Evolutionary conservation across 768 basidiomycete genomes (phyloP).

Genomic region (Hydnomerulius pinastri): DNA sequence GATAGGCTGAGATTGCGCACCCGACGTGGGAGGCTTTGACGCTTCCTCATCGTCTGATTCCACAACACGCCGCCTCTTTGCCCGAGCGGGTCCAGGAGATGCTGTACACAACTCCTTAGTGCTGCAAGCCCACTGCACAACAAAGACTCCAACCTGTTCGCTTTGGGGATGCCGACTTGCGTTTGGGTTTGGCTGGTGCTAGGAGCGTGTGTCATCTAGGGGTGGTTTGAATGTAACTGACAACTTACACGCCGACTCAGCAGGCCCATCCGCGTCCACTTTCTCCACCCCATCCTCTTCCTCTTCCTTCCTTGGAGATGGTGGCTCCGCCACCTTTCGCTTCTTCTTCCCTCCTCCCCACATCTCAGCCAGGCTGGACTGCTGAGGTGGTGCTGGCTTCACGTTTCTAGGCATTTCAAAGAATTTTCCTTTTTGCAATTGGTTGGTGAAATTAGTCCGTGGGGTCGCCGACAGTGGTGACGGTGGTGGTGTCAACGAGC

Average conservation of each 20-base stretch:
- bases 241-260: conserved; percentile 14
- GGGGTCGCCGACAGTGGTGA: background rate
- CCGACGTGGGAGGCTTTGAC: conserved; percentile 5
- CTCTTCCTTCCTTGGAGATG: conserved; percentile 24
- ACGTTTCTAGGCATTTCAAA: conserved; percentile 68
- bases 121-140: background rate
- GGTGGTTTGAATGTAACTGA: background rate
- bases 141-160: conserved; percentile 9
- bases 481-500: conserved; percentile 1
- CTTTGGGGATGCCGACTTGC: conserved; percentile 32
- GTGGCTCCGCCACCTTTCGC: conserved; percentile 23
- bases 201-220: background rate
- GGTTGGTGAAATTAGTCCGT: background rate
- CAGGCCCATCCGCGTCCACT: conserved; percentile 5
- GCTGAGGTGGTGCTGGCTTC: conserved; percentile 73
- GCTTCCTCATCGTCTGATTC: conserved; percentile 53
- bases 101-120: conserved; percentile 18
- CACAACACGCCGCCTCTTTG: conserved; percentile 55
- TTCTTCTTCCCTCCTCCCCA: conserved; percentile 60
- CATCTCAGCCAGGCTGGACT: conserved; percentile 76
- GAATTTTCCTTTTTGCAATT: conserved; percentile 59
- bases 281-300: conserved; percentile 22
- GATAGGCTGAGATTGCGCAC: background rate
- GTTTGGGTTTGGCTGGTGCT: conserved; percentile 43
- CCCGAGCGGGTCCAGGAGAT: conserved; percentile 23